Conservation (phyloP, 2,329 filamentous ascomycete genomes). For the Xylaria sp. region DNA sequence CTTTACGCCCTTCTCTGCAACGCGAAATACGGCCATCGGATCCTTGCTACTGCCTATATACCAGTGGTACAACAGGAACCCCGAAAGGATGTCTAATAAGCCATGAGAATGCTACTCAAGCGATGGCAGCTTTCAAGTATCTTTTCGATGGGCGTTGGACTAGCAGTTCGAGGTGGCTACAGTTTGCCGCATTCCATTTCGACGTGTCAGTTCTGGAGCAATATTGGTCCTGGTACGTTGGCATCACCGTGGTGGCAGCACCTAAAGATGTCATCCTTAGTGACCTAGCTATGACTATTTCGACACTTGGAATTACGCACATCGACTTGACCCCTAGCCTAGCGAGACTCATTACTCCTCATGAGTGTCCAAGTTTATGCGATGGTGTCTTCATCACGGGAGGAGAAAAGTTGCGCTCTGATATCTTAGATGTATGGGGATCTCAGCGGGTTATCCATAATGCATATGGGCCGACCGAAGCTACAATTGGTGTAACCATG, state of each 20-base stretch:
- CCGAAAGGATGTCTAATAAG: constrained; percentile 90
- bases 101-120: constrained; percentile 87
- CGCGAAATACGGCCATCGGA: constrained; percentile 54
- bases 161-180: constrained; percentile 76
- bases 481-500: constrained; percentile 92
- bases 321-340: constrained; percentile 91
- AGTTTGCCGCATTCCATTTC: constrained; percentile 94
- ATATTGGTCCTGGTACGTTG: constrained; percentile 94
- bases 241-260: constrained; percentile 81
- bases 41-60: constrained; percentile 84
- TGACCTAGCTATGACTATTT: constrained; percentile 77
- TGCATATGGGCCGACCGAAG: constrained; percentile 89
- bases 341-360: constrained; percentile 76
- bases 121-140: constrained; percentile 83
- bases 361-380: constrained; percentile 80
- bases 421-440: constrained; percentile 88
- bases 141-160: constrained; percentile 81
- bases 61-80: constrained; percentile 83
- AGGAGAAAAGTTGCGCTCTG: constrained; percentile 85
- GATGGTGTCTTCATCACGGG: constrained; percentile 91
- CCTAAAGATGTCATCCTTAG: constrained; percentile 85
- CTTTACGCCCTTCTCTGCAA: constrained; percentile 38
- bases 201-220: constrained; percentile 93
- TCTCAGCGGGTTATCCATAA: constrained; percentile 84
- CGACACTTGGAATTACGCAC: constrained; percentile 77